A percentile compares a stretch with the other conserved stretches of the same genome.
Evolutionary conservation across 164 flowering plant genomes (phyloP).

Genomic region (Annona cherimola): DNA sequence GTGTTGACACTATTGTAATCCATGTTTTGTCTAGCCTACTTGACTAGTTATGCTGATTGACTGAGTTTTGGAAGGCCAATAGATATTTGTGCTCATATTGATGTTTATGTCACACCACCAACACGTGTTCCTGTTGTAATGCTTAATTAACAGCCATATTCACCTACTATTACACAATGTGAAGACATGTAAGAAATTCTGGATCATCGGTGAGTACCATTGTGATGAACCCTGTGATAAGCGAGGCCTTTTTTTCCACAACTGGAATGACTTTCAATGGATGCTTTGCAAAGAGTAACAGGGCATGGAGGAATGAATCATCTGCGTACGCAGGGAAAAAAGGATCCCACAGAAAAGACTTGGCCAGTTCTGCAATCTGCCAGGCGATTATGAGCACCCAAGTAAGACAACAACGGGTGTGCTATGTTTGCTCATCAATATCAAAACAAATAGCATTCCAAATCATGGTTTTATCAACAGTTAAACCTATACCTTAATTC

Average conservation of each 20-base stretch:
- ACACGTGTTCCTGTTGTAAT: background rate
- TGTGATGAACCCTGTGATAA: conserved; percentile 32
- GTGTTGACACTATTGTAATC: no score
- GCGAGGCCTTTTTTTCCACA: conserved; percentile 16
- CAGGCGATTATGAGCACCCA: background rate
- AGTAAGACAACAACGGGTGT: background rate
- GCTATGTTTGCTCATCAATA: background rate
- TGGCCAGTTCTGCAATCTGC: conserved; percentile 42
- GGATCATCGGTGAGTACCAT: conserved; percentile 20
- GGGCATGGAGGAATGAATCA: conserved; percentile 35
- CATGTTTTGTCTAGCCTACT: no score
- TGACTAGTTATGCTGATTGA: no score
- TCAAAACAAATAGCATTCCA: background rate
- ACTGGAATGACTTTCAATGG: conserved; percentile 33
- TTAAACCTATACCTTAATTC: conserved; percentile 29
- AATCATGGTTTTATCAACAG: background rate
- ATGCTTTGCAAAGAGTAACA: conserved; percentile 38
- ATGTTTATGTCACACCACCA: no score
- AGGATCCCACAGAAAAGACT: conserved; percentile 38
- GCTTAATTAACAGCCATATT: no score
- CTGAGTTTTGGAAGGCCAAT: no score
- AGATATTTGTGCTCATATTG: background rate
- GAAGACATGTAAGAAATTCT: background rate
- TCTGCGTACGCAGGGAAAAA: conserved; percentile 34
- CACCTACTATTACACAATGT: background rate